phyloP scores from a whole-genome alignment of 176 grass and related monocot genomes.

The Oryza nivara region DNA sequence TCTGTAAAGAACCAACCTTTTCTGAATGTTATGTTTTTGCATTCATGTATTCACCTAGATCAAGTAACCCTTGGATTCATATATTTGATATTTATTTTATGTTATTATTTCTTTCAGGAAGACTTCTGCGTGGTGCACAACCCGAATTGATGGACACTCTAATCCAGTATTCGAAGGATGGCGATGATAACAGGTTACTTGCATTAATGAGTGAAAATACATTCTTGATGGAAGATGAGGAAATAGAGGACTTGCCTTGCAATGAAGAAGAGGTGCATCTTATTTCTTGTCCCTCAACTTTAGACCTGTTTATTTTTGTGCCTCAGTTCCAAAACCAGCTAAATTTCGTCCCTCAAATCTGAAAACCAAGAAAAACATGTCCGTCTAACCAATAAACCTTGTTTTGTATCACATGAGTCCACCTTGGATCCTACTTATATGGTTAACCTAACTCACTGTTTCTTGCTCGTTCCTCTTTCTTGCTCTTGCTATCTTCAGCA shows the following conservation, averaged over 20 bases:
- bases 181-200: constrained; percentile 60
- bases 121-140: constrained; percentile 76
- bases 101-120: constrained; percentile 56
- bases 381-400: neutral
- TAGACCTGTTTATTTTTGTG: too few species aligned
- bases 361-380: neutral
- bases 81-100: constrained; percentile 11
- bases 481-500: neutral
- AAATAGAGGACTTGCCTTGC: constrained; percentile 46
- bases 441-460: too few species aligned
- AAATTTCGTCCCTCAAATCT: neutral
- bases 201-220: constrained; percentile 48
- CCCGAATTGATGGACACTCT: constrained; percentile 94
- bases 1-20: neutral
- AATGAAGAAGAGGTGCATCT: constrained; percentile 62
- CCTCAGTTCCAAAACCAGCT: neutral
- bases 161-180: constrained; percentile 85
- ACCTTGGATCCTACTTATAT: neutral
- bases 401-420: neutral
- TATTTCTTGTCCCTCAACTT: neutral
- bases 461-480: too few species aligned
- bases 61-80: neutral
- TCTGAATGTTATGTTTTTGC: neutral
- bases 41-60: neutral
- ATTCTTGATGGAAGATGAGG: constrained; percentile 52